phyloP scores from a whole-genome alignment of 371 early-diverging fungal genomes.

The Actinomortierella ambigua region DNA sequence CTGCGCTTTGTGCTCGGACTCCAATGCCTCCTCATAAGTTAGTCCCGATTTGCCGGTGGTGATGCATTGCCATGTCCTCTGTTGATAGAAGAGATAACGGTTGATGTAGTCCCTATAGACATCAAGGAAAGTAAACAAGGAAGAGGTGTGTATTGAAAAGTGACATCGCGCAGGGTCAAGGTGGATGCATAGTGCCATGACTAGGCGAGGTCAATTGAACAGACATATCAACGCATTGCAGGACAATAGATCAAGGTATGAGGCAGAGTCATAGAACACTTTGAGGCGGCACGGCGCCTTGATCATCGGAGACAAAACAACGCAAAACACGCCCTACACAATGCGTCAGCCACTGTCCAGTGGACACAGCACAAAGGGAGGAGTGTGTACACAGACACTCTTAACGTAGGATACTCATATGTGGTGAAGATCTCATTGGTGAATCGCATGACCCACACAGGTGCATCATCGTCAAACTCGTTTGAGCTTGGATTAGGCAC shows the following conservation, averaged over 20 bases:
- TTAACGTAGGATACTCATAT: conserved; percentile 71
- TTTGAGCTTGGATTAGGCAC: conserved; percentile 50
- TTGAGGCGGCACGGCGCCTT: too few species aligned
- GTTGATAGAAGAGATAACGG: conserved; percentile 69
- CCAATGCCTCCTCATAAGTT: conserved; percentile 80
- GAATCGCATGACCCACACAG: conserved; percentile 78
- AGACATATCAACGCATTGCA: conserved; percentile 1
- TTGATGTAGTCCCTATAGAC: conserved; percentile 71
- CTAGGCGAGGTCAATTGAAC: conserved; percentile 2
- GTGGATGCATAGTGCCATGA: too few species aligned
- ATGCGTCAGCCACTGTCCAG: background rate
- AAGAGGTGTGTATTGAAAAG: background rate
- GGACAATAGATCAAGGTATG: conserved; percentile 10
- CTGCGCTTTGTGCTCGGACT: conserved; percentile 71
- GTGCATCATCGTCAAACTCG: conserved; percentile 53
- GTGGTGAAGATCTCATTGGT: conserved; percentile 84
- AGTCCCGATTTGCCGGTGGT: conserved; percentile 74
- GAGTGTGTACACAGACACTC: background rate
- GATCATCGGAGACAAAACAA: too few species aligned
- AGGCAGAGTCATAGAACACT: background rate
- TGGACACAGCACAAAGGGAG: conserved; percentile 14
- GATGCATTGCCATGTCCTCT: conserved; percentile 81
- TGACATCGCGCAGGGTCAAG: background rate
- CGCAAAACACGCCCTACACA: too few species aligned
- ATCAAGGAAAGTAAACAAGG: conserved; percentile 6